Conservation (phyloP, 2,329 filamentous ascomycete species). For the Pseudocercospora fijiensis region DNA sequence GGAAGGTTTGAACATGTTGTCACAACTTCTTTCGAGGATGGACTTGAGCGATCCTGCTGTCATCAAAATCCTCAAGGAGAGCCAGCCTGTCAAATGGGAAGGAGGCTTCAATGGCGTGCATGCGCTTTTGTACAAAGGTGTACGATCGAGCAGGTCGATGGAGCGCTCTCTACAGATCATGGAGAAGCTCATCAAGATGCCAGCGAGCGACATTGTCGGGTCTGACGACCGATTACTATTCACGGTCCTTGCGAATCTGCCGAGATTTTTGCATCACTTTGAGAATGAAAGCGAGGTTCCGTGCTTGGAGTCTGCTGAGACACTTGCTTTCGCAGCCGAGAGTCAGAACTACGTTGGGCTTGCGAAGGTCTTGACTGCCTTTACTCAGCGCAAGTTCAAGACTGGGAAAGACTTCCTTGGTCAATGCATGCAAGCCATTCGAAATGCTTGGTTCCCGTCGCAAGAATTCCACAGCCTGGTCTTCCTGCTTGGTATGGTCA, state of each 20-base stretch:
- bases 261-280: slow-evolving; percentile 76
- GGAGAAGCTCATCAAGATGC: slow-evolving; percentile 74
- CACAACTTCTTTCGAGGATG: slow-evolving; percentile 78
- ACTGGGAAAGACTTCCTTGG: slow-evolving; percentile 72
- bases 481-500: slow-evolving; percentile 86
- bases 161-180: slow-evolving; percentile 74
- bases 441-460: slow-evolving; percentile 74
- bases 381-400: slow-evolving; percentile 65
- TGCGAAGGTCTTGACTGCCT: slow-evolving; percentile 67
- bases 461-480: slow-evolving; percentile 82
- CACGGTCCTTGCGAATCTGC: slow-evolving; percentile 85
- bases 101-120: slow-evolving; percentile 84
- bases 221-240: slow-evolving; percentile 80
- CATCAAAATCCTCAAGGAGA: slow-evolving; percentile 70
- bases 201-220: slow-evolving; percentile 77
- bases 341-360: slow-evolving; percentile 67
- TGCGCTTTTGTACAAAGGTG: slow-evolving; percentile 81
- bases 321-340: slow-evolving; percentile 71
- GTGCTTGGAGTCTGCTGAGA: slow-evolving; percentile 63
- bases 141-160: slow-evolving; percentile 81
- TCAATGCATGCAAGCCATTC: slow-evolving; percentile 71
- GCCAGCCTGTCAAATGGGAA: slow-evolving; percentile 83
- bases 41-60: slow-evolving; percentile 72
- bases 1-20: slow-evolving; percentile 87
- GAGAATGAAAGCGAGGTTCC: slow-evolving; percentile 62